Conservation (phyloP, 2,329 filamentous ascomycete species). For the Penicillium fuscoglaucum region DNA sequence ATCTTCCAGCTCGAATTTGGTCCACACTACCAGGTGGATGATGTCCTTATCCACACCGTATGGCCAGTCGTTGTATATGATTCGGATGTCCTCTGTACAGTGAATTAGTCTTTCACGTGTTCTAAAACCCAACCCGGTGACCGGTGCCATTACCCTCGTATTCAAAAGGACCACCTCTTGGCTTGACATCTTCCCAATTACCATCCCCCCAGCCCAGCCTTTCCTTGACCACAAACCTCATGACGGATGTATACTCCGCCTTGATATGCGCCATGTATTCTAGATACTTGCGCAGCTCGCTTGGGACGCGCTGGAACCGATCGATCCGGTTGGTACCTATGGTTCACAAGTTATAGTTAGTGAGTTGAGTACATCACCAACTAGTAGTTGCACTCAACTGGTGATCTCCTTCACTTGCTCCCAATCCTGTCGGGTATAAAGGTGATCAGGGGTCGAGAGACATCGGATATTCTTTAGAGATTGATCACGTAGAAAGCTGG, state of each 20-base stretch:
- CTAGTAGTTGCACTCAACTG: constrained; percentile 33
- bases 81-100: constrained; percentile 62
- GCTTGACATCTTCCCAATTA: constrained; percentile 38
- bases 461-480: constrained; percentile 68
- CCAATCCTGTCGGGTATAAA: constrained; percentile 69
- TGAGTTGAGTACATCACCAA: neutral
- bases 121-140: constrained; percentile 3
- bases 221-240: constrained; percentile 71
- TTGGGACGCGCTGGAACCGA: constrained; percentile 73
- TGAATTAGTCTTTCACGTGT: neutral
- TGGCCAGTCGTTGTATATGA: constrained; percentile 90
- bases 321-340: constrained; percentile 67
- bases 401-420: constrained; percentile 65
- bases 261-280: constrained; percentile 66
- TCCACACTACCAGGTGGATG: constrained; percentile 88
- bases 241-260: constrained; percentile 70
- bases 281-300: constrained; percentile 75
- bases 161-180: constrained; percentile 35
- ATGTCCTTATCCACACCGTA: constrained; percentile 80
- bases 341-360: neutral
- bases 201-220: constrained; percentile 66
- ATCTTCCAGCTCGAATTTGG: constrained; percentile 77
- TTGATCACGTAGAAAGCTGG: constrained; percentile 65
- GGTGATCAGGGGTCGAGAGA: constrained; percentile 67
- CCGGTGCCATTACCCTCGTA: constrained; percentile 34